Evolutionary conservation across 345 rosid genomes (phyloP), one percentile per base, ranked within the genome.

Genomic region (Citrus unshiu): DNA sequence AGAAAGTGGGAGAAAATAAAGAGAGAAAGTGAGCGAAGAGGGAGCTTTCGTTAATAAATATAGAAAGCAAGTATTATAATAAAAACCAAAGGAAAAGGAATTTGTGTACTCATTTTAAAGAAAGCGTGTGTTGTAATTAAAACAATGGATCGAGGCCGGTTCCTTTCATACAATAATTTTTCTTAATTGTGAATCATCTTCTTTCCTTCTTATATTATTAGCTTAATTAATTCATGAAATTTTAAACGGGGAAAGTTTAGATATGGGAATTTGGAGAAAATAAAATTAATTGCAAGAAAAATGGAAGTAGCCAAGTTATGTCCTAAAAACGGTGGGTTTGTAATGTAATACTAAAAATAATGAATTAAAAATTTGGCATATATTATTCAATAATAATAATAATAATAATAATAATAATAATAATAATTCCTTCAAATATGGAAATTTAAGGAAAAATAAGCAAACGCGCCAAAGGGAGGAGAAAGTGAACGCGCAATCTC

Each of bases 1-100:
- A 9, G 75, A 71, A 63, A 68, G 29, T 2, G 1, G 9, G 9
- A 7, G 64, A 43, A 29, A 73, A 49, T 13, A 7, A 46, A 27
- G 66, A 65, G 80, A 69, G 82, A 78, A 29, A 54, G 25, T 0
- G 16, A n/a, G 46, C 79, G 56, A 61, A 37, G 40, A 18, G 35
- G n/a, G n/a, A n/a, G 19, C 10, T 62, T 27, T 27, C 6, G 14
- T 16, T 27, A 29, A 27, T 62, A 7, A 63, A 63, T 63, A 27
- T 46, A 68, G 87, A 81, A 19, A 63, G 29, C 77, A 57, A 79
- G 77, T 58, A 71, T 46, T 25, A 16, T n/a, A 76, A 46, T 46
- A 13, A 46, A 46, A 46, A 62, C 81, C 63, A 29, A 43, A 59
- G 18, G 9, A 3, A 32, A 14, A 71, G n/a, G 54, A 19, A 29